phyloP scores from a whole-genome alignment of 495 filamentous ascomycete species.

The Bombardia bombarda region DNA sequence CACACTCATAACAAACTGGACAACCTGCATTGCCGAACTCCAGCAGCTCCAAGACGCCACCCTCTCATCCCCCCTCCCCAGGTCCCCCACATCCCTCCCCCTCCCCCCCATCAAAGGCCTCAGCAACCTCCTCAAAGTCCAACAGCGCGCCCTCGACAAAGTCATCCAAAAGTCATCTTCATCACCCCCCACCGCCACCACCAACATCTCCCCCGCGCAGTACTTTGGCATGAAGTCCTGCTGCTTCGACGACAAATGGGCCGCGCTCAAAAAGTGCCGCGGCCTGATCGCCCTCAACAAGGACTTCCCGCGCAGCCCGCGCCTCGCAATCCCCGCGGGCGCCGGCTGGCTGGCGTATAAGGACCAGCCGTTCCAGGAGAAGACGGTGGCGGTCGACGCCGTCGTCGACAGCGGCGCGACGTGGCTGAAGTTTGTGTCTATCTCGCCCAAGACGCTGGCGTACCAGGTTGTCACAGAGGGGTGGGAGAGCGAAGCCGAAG shows the following conservation, averaged over 20 bases:
- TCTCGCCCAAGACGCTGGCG: slow-evolving; percentile 16
- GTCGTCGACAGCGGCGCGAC: slow-evolving; percentile 24
- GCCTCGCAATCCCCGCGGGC: slow-evolving; percentile 7
- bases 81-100: slow-evolving; percentile 6
- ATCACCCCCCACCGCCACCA: background rate
- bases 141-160: slow-evolving; percentile 23
- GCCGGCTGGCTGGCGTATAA: slow-evolving; percentile 19
- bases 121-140: slow-evolving; percentile 16
- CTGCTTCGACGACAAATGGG: slow-evolving; percentile 24
- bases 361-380: slow-evolving; percentile 20
- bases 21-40: slow-evolving; percentile 18
- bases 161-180: slow-evolving; percentile 10
- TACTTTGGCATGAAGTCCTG: slow-evolving; percentile 21
- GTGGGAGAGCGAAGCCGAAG: slow-evolving; percentile 17
- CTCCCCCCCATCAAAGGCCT: slow-evolving; percentile 15
- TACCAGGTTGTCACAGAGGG: slow-evolving; percentile 24
- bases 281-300: slow-evolving; percentile 24
- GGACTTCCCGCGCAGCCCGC: slow-evolving; percentile 21
- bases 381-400: slow-evolving; percentile 17
- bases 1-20: slow-evolving; percentile 15
- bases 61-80: slow-evolving; percentile 5
- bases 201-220: slow-evolving; percentile 14
- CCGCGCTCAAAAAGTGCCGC: slow-evolving; percentile 21
- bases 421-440: slow-evolving; percentile 26
- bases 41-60: slow-evolving; percentile 13